A percentile compares a stretch with the other conserved stretches of the same genome.
These are phyloP conservation scores for Porphyra umbilicalis DNA, from an alignment of 31 red algal species.

Conservation along the genomic window DNA sequence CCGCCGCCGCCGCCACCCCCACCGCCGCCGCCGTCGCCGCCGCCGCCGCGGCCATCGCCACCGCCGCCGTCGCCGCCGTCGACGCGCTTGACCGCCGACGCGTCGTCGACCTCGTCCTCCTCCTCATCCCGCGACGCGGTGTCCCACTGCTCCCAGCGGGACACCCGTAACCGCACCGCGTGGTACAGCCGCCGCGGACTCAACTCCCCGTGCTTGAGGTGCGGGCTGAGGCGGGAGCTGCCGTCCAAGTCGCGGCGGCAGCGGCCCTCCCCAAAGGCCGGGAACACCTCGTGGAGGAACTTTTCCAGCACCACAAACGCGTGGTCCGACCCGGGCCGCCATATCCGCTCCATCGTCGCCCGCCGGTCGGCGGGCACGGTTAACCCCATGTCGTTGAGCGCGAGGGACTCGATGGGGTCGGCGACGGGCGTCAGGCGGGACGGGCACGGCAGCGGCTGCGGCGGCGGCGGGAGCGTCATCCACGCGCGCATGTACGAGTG, in stretches of 20 bases:
- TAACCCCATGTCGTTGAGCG: slow-evolving; percentile 41
- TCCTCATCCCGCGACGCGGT: neutral
- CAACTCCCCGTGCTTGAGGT: slow-evolving; percentile 89
- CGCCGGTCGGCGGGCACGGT: slow-evolving; percentile 16
- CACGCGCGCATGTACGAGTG: slow-evolving; percentile 91
- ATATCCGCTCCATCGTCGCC: slow-evolving; percentile 30
- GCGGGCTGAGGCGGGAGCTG: slow-evolving; percentile 61
- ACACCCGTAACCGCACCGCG: slow-evolving; percentile 57
- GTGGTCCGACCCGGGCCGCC: slow-evolving; percentile 74
- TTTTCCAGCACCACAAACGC: slow-evolving; percentile 52
- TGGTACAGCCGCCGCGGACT: slow-evolving; percentile 86
- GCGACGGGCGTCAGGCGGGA: slow-evolving; percentile 34
- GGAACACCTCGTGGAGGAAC: slow-evolving; percentile 85
- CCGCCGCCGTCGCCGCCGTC: neutral
- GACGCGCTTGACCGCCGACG: neutral
- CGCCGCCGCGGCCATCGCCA: neutral
- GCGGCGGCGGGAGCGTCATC: slow-evolving; percentile 95
- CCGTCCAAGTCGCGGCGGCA: slow-evolving; percentile 67
- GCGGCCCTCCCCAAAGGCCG: slow-evolving; percentile 69
- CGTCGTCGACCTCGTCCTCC: neutral
- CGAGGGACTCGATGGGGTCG: slow-evolving; percentile 13
- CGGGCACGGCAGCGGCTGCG: slow-evolving; percentile 69
- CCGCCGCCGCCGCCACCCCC: neutral
- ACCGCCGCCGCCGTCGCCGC: neutral
- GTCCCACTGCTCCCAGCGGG: slow-evolving; percentile 35